These are phyloP conservation scores for Phytopythium ostracodes DNA, from an alignment of 352 stramenopile genomes.

Conservation along the genomic window DNA sequence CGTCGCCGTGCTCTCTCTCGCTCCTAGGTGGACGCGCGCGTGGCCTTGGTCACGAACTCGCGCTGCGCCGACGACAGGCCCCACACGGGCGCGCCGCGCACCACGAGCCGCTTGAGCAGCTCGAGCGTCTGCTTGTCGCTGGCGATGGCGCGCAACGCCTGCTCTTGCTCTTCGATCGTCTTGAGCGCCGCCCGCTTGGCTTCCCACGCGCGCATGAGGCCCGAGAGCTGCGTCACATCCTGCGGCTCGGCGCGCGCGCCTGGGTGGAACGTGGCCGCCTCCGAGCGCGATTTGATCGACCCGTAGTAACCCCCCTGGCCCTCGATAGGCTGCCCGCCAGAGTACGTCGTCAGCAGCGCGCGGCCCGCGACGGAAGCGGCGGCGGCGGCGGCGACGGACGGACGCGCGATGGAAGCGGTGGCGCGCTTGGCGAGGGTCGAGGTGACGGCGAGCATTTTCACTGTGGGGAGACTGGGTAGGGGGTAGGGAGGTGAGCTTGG, in stretches of 20 bases:
- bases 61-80: constrained; percentile 68
- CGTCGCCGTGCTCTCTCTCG: not conserved
- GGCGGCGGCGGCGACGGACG: not conserved
- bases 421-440: constrained; percentile 2
- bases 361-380: not conserved
- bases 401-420: not conserved
- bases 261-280: constrained; percentile 53
- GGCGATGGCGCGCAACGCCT: constrained; percentile 33
- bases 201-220: constrained; percentile 61
- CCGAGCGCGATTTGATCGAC: constrained; percentile 73
- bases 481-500: not conserved
- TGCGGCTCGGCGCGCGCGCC: constrained; percentile 59
- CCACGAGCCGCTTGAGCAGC: constrained; percentile 60
- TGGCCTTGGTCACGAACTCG: constrained; percentile 67
- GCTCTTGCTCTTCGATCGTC: constrained; percentile 29
- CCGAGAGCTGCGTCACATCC: constrained; percentile 51
- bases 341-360: constrained; percentile 70
- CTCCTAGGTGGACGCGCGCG: constrained; percentile 6
- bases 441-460: not conserved
- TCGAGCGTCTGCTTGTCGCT: constrained; percentile 30
- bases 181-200: constrained; percentile 29
- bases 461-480: not conserved
- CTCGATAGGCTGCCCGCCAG: constrained; percentile 82
- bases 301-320: constrained; percentile 91
- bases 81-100: constrained; percentile 73